A percentile compares a stretch with the other conserved stretches of the same genome.
Evolutionary conservation across 208 protist species (phyloP).

Genomic region (Trichomonas vaginalis): DNA sequence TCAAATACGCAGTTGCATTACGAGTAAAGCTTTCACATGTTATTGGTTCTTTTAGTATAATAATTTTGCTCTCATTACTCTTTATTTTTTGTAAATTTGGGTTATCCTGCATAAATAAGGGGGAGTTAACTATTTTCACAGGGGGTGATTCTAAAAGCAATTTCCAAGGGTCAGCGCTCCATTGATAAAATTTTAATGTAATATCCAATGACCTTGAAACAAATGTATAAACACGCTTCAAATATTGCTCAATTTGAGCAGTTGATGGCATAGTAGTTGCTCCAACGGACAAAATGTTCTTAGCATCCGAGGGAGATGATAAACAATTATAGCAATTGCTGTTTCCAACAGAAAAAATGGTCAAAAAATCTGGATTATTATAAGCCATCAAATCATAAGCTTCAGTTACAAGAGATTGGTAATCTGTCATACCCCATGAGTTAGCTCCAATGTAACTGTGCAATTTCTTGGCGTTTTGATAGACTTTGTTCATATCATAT

Average conservation of each 20-base stretch:
- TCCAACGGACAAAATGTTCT: background rate
- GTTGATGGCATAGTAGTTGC: background rate
- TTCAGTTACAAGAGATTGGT: too few relatives aligned
- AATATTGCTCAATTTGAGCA: background rate
- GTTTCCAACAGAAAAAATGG: background rate
- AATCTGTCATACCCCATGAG: too few relatives aligned
- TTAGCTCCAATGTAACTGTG: too few relatives aligned
- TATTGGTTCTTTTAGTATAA: too few relatives aligned
- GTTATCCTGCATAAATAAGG: background rate
- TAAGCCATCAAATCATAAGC: background rate
- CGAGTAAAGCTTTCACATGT: background rate
- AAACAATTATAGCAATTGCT: background rate
- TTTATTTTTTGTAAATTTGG: too few relatives aligned
- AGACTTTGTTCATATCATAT: background rate
- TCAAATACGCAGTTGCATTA: background rate
- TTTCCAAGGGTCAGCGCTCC: too few relatives aligned
- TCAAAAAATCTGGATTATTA: background rate
- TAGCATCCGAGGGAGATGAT: background rate
- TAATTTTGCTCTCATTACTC: too few relatives aligned
- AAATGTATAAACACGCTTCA: background rate
- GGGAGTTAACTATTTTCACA: background rate
- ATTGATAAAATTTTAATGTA: too few relatives aligned
- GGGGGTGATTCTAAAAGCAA: background rate
- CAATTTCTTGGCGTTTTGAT: background rate
- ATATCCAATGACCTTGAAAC: background rate